A percentile compares a stretch with the other conserved stretches of the same genome.
These are phyloP conservation scores for Cryomyces minteri DNA, from an alignment of 495 filamentous ascomycete genomes.

Conservation along the genomic window DNA sequence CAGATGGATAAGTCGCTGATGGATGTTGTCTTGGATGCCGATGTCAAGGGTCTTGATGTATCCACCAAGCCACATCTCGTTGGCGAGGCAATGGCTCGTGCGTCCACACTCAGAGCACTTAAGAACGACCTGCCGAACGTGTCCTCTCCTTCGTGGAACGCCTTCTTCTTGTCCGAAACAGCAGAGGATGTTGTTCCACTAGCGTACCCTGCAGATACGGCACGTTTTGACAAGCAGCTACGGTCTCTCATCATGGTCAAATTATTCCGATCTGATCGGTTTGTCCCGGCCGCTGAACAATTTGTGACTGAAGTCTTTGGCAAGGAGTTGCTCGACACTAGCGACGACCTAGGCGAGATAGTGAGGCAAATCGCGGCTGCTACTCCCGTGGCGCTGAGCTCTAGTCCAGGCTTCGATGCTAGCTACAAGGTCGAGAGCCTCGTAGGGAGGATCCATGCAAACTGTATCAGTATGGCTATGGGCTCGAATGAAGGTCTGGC, in stretches of 20 bases:
- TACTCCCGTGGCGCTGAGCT: slow-evolving; percentile 78
- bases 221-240: slow-evolving; percentile 56
- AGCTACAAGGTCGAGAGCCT: slow-evolving; percentile 96
- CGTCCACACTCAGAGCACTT: slow-evolving; percentile 51
- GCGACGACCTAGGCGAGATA: slow-evolving; percentile 68
- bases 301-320: slow-evolving; percentile 87
- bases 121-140: slow-evolving; percentile 50
- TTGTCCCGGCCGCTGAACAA: slow-evolving; percentile 77
- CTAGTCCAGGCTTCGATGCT: slow-evolving; percentile 90
- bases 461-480: slow-evolving; percentile 96
- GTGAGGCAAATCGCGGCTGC: slow-evolving; percentile 68
- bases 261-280: slow-evolving; percentile 84
- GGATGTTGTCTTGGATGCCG: slow-evolving; percentile 68
- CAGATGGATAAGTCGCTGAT: slow-evolving; percentile 81
- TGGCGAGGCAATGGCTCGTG: slow-evolving; percentile 48
- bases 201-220: slow-evolving; percentile 48
- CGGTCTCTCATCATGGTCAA: slow-evolving; percentile 77
- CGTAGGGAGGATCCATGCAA: slow-evolving; percentile 61
- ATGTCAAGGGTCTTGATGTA: slow-evolving; percentile 56
- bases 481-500: slow-evolving; percentile 86
- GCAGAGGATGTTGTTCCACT: slow-evolving; percentile 75
- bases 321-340: slow-evolving; percentile 57
- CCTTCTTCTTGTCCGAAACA: slow-evolving; percentile 67
- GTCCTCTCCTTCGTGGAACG: slow-evolving; percentile 48
- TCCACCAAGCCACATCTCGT: slow-evolving; percentile 44